Conservation (phyloP, 2,329 filamentous ascomycete species). For the Lachnellula subtilissima region DNA sequence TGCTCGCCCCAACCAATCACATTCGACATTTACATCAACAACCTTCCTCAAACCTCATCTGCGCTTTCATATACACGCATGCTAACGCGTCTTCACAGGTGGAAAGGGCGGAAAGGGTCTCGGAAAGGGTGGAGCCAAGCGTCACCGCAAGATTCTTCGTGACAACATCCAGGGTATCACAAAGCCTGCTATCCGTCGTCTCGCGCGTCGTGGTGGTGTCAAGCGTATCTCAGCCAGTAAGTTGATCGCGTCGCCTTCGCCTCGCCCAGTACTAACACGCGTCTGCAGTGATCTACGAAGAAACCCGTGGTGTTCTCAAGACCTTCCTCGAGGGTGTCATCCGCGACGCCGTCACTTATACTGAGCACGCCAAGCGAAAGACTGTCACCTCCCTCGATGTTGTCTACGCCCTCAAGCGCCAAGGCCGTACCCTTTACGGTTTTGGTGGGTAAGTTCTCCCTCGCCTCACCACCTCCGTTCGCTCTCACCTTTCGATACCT, state of each 20-base stretch:
- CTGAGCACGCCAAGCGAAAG: constrained; percentile 78
- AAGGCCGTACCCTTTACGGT: constrained; percentile 63
- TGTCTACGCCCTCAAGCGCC: constrained; percentile 61
- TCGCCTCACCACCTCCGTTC: constrained; percentile 39
- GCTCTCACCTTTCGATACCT: constrained; percentile 19
- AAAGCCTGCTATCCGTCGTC: constrained; percentile 97
- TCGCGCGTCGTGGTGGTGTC: constrained; percentile 98
- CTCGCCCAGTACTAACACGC: background rate
- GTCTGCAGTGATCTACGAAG: constrained; percentile 28
- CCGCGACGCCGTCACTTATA: constrained; percentile 41
- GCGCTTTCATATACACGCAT: background rate
- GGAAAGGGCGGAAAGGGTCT: constrained; percentile 83
- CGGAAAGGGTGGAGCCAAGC: constrained; percentile 97
- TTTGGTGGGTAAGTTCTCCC: constrained; percentile 53
- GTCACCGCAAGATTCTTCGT: constrained; percentile 97
- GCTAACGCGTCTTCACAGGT: constrained; percentile 25
- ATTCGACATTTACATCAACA: constrained; percentile 3
- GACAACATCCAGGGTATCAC: constrained; percentile 99
- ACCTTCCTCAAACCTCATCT: background rate
- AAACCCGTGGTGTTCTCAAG: constrained; percentile 78
- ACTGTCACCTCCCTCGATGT: constrained; percentile 63
- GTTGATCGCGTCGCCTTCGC: constrained; percentile 1
- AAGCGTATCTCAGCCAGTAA: constrained; percentile 98
- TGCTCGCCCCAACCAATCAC: constrained; percentile 16
- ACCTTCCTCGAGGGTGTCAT: constrained; percentile 80